Conservation (phyloP, 306 rosid species). For the Sicyos edulis region DNA sequence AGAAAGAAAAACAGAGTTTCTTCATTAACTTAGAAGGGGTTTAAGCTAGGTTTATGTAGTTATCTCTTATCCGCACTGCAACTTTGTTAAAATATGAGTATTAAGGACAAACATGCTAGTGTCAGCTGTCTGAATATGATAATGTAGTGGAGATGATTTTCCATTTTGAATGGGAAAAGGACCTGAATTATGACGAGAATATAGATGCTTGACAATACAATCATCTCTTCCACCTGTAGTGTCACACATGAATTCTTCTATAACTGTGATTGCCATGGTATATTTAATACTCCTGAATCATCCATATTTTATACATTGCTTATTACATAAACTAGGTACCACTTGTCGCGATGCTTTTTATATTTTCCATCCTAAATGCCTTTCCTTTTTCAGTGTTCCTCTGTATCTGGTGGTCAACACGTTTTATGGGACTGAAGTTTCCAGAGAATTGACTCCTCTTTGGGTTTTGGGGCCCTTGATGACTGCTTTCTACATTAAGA, state of each 20-base stretch:
- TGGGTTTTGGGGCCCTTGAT: conserved; percentile 71
- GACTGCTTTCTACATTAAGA: conserved; percentile 57
- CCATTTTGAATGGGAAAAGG: neutral
- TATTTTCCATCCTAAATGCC: neutral
- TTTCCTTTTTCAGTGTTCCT: conserved; percentile 46
- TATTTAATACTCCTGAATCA: neutral
- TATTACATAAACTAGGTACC: neutral
- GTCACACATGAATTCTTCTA: neutral
- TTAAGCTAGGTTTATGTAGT: neutral
- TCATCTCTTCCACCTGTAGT: neutral
- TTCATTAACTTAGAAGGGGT: neutral
- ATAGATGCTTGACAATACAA: neutral
- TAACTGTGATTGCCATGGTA: neutral
- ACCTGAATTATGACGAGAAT: neutral
- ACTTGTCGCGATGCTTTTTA: neutral
- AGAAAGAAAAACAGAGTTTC: too few species aligned
- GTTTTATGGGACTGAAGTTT: conserved; percentile 62
- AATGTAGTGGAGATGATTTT: neutral
- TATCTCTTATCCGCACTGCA: neutral
- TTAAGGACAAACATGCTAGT: neutral
- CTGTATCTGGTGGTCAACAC: conserved; percentile 55
- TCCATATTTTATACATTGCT: neutral
- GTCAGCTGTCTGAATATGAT: neutral
- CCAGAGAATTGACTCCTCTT: conserved; percentile 73
- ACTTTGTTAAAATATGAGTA: neutral